Base-by-base conservation (phyloP, 306 rosid genomes). In the Lathyrus oleraceus region DNA sequence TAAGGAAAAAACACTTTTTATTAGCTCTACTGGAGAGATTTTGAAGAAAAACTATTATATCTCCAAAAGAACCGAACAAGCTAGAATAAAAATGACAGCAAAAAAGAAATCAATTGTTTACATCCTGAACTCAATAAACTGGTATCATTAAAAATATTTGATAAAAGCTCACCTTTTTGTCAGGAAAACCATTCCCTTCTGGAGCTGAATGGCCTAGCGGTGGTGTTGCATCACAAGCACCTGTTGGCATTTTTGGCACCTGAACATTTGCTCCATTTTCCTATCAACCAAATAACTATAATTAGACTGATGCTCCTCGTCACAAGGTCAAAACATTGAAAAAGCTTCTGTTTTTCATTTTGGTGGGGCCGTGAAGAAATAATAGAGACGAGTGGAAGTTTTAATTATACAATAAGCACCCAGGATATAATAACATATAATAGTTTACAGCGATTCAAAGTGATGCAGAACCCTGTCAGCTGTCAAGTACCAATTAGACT, bases 191-290 rank as follows among this genome's bases (percentile, higher is more conserved):
- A 76, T 81, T 84, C 49, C 83, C 74, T 79, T 89, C 81, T 13
- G 87, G 45, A 61, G 79, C 81, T 21, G 84, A 60, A 65, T 73
- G 75, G 12, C 87, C 90, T 58, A 73, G 61, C 35, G 79, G 85
- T 1, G 79, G 85, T 1, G 87, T 61, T 61, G 89, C 85, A 54
- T 84, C 87, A 48, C 85, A 81, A 76, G 87, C 86, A 74, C 87
- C 74, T 68, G 68, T 76, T 39, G 88, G 85, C 84, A 71, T 85
- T 73, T 78, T 85, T 54, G 75, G 84, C 56, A 76, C 81, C 81
- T 86, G 87, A 63, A 82, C 78, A 52, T 84, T 84, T 43, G 81
- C 87, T 77, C 81, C 89, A 68, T 76, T 61, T 69, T 69, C 89
- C 96, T 89, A 54, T 48, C 63, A 67, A 62, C 20, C 72, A 85